phyloP scores from a whole-genome alignment of 345 rosid genomes.

The Bruguiera sexangula region DNA sequence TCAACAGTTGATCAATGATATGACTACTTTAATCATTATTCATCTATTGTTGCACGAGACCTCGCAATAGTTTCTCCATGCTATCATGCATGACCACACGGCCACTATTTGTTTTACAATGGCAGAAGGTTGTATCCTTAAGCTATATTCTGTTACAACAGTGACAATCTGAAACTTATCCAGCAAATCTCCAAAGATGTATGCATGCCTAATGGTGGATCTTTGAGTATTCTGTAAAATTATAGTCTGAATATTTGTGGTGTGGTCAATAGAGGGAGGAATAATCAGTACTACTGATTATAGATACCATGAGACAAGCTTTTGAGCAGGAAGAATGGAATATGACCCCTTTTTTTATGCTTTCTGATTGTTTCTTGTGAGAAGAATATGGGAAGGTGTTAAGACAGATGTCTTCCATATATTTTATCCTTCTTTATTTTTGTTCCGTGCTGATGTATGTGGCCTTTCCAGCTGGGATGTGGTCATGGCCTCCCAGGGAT shows the following conservation, averaged over 20 bases:
- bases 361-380: neutral
- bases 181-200: neutral
- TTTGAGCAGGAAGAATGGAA: too few relatives aligned
- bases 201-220: neutral
- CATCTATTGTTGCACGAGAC: too few relatives aligned
- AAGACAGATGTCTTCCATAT: neutral
- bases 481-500: slow-evolving; percentile 93
- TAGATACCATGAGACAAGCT: too few relatives aligned
- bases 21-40: neutral
- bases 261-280: too few relatives aligned
- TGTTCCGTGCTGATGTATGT: slow-evolving; percentile 12
- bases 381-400: neutral
- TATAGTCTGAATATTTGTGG: too few relatives aligned
- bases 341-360: too few relatives aligned
- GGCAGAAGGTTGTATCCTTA: neutral
- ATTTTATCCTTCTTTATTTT: slow-evolving; percentile 9
- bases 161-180: neutral
- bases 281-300: too few relatives aligned
- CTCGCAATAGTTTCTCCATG: too few relatives aligned
- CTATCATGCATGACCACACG: too few relatives aligned
- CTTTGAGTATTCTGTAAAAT: neutral
- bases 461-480: slow-evolving; percentile 78
- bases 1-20: neutral
- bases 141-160: neutral
- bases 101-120: too few relatives aligned